Percentiles rank a stretch among this genome's conserved stretches.
phyloP scores from a whole-genome alignment of 1,139 yeast species.

The Zygosaccharomyces pseudobailii region DNA sequence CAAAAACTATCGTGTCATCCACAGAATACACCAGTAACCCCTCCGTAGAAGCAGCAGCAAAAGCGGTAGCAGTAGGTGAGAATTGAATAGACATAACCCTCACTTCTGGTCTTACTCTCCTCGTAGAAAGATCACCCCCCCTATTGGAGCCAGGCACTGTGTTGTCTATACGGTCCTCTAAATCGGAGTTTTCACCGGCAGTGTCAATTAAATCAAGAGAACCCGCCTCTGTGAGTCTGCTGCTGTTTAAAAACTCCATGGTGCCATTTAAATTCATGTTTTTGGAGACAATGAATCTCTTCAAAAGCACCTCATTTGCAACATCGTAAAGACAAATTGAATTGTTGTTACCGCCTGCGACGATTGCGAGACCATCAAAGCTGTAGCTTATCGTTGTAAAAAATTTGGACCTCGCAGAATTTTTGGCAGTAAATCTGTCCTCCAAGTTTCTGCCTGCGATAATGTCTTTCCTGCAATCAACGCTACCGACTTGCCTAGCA shows the following conservation, averaged over 20 bases:
- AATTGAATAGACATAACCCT: slow-evolving; percentile 73
- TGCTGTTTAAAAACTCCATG: slow-evolving; percentile 68
- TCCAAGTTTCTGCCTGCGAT: slow-evolving; percentile 79
- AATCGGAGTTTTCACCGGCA: slow-evolving; percentile 80
- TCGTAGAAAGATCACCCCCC: slow-evolving; percentile 76
- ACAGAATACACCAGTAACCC: slow-evolving; percentile 81
- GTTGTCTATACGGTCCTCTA: slow-evolving; percentile 73
- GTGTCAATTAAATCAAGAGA: slow-evolving; percentile 76
- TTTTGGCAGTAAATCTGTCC: slow-evolving; percentile 77
- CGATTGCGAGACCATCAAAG: slow-evolving; percentile 79
- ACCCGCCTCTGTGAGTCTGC: slow-evolving; percentile 83
- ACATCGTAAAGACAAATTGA: slow-evolving; percentile 89
- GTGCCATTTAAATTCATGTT: slow-evolving; percentile 95
- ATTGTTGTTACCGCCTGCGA: slow-evolving; percentile 93
- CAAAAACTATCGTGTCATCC: slow-evolving; percentile 72
- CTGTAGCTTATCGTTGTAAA: slow-evolving; percentile 81
- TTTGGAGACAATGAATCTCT: slow-evolving; percentile 75
- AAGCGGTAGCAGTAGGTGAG: slow-evolving; percentile 86
- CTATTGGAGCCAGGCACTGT: slow-evolving; percentile 83
- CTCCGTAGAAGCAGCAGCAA: slow-evolving; percentile 95
- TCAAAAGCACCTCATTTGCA: slow-evolving; percentile 76
- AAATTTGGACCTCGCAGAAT: slow-evolving; percentile 77
- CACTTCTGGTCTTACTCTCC: slow-evolving; percentile 74
- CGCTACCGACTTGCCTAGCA: slow-evolving; percentile 74
- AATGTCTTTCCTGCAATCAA: slow-evolving; percentile 84